Evolutionary conservation across 1,284 basidiomycete species (phyloP).

Genomic region (Ceratobasidium sp.): DNA sequence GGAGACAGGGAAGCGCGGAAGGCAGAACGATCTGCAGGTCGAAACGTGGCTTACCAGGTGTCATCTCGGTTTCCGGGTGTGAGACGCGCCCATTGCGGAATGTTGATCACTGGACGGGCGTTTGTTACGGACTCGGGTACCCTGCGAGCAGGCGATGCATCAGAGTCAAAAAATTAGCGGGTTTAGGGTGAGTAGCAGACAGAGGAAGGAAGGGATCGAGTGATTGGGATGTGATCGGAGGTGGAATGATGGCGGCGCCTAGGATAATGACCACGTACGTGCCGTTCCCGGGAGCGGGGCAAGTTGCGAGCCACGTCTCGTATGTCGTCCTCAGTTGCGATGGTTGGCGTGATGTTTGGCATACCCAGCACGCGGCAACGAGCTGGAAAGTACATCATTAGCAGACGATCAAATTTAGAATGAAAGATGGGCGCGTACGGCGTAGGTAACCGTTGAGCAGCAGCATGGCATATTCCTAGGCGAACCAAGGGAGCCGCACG

Average conservation of each 20-base stretch:
- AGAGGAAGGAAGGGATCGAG: no score
- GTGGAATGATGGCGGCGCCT: no score
- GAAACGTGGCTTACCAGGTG: constrained; percentile 15
- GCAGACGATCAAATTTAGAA: no score
- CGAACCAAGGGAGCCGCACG: constrained; percentile 5
- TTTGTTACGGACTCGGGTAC: no score
- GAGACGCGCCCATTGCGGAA: constrained; percentile 4
- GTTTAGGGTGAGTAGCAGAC: constrained; percentile 7
- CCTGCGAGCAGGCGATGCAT: no score
- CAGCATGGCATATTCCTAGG: not conserved
- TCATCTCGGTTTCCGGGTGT: not conserved
- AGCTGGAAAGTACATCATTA: constrained; percentile 27
- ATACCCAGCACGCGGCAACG: constrained; percentile 21
- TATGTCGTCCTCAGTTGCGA: constrained; percentile 18
- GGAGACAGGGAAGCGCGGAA: not conserved
- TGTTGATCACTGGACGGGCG: not conserved
- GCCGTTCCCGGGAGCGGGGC: not conserved
- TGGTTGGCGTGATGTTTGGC: constrained; percentile 14
- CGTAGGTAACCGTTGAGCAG: constrained; percentile 30
- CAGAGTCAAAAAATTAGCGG: not conserved
- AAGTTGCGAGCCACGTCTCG: constrained; percentile 4
- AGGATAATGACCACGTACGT: constrained; percentile 9
- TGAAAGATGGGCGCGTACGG: constrained; percentile 9
- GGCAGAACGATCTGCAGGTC: not conserved
- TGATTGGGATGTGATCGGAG: no score